These are phyloP conservation scores for Paramarasmius palmivorus DNA, from an alignment of 1,284 basidiomycete species.

Conservation along the genomic window DNA sequence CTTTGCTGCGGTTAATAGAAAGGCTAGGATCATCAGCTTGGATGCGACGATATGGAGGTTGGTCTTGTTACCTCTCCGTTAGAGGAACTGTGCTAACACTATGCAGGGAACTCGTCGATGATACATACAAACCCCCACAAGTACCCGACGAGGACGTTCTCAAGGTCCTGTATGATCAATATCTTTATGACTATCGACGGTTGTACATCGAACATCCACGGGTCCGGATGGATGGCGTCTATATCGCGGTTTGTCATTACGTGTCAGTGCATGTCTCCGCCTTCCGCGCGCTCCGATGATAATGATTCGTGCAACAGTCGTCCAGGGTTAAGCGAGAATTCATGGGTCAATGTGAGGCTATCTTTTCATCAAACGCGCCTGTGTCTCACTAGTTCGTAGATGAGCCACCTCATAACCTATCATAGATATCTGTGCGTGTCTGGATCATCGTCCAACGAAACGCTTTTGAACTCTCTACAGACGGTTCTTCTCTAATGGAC, in stretches of 20 bases:
- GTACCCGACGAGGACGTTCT: conserved; percentile 50
- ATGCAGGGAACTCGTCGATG: conserved; percentile 50
- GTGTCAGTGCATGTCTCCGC: conserved; percentile 45
- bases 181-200: conserved; percentile 68
- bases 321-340: conserved; percentile 74
- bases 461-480: conserved; percentile 35
- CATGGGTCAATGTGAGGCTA: conserved; percentile 75
- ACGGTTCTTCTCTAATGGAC: conserved; percentile 87
- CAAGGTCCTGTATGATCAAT: conserved; percentile 48
- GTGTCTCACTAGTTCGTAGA: conserved; percentile 37
- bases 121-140: conserved; percentile 75
- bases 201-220: conserved; percentile 82
- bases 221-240: conserved; percentile 82
- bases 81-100: neutral
- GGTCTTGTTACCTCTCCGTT: conserved; percentile 19
- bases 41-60: conserved; percentile 78
- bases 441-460: neutral
- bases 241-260: conserved; percentile 89
- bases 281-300: conserved; percentile 5
- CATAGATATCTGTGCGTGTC: conserved; percentile 75
- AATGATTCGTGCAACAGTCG: conserved; percentile 47
- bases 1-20: conserved; percentile 72
- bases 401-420: conserved; percentile 77
- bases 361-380: conserved; percentile 4
- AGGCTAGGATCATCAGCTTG: conserved; percentile 69